Conservation (phyloP, 805 yeast genomes). For the Yamadazyma laniorum region DNA sequence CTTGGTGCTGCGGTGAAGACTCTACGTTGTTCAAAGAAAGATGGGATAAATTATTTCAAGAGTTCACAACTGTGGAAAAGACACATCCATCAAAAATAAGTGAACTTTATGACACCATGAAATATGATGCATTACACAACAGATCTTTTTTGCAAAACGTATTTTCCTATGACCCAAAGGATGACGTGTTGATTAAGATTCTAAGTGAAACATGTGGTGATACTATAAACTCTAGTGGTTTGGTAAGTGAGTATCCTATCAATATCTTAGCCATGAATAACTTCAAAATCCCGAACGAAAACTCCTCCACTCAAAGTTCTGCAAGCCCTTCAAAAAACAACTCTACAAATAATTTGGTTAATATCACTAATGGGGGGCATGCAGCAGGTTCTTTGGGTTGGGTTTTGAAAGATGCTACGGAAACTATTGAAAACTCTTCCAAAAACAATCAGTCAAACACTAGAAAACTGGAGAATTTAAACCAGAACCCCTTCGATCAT, state of each 20-base stretch:
- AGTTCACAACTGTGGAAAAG: slow-evolving; percentile 88
- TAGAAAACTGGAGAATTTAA: slow-evolving; percentile 14
- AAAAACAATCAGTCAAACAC: slow-evolving; percentile 18
- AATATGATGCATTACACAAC: slow-evolving; percentile 95
- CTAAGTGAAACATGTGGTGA: slow-evolving; percentile 43
- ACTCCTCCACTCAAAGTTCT: slow-evolving; percentile 20
- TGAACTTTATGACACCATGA: slow-evolving; percentile 97
- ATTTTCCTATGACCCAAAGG: slow-evolving; percentile 60
- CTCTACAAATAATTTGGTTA: slow-evolving; percentile 22
- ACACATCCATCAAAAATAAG: slow-evolving; percentile 97
- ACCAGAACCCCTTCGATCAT: slow-evolving; percentile 60
- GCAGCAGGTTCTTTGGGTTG: slow-evolving; percentile 72
- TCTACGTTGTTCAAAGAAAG: slow-evolving; percentile 86
- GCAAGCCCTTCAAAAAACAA: slow-evolving; percentile 21
- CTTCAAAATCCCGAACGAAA: slow-evolving; percentile 56
- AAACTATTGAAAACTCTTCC: slow-evolving; percentile 18
- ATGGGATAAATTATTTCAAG: slow-evolving; percentile 95
- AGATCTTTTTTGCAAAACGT: slow-evolving; percentile 82
- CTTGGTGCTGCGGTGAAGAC: slow-evolving; percentile 98
- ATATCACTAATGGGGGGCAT: slow-evolving; percentile 23
- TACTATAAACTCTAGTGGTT: slow-evolving; percentile 47
- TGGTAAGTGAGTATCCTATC: slow-evolving; percentile 71
- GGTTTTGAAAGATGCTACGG: slow-evolving; percentile 52
- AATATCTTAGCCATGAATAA: slow-evolving; percentile 74
- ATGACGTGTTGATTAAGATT: slow-evolving; percentile 30